Evolutionary conservation across 441 rosid species (phyloP), one percentile per base, ranked within the genome.

Genomic region (Raphanus hybrid): DNA sequence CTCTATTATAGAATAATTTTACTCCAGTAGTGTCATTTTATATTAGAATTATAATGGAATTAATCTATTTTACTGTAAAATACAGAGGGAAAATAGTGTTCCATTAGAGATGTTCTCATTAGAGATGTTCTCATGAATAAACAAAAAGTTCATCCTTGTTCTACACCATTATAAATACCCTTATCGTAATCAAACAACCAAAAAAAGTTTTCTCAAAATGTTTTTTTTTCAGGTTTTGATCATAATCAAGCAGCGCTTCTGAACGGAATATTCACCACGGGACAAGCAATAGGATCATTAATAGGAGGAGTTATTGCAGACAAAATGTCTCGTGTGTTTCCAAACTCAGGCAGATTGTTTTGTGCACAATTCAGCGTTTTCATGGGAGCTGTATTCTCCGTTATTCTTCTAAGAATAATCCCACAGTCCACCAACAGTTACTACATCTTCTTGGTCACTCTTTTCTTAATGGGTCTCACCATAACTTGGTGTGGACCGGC

Each of bases 311-410:
- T 93, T 50, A 77, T 86, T 62, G 98, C 96, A 8, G 98, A 93
- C 78, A 79, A 86, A 55, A 60, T 91, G 70, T 86, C 94, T 12
- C 83, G 4, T 3, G 1, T 41, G 2, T 93, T 84, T 74, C 97
- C 97, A 2, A 78, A 90, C 63, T 85, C 94, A 1, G 97, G 93
- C 2, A 90, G 97, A n/a, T 74, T 91, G 20, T 82, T 89, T 79
- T 91, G 98, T 18, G 98, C 98, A 0, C 98, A 93, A 74, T 90
- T 93, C 86, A 93, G 96, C 14, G 91, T 93, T 59, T 75, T 87
- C 69, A 88, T 90, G 94, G 98, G 97, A 62, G 87, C 92, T 61
- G 90, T 96, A 23, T 93, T 85, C 86, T 90, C 97, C 7, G 77
- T 78, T 86, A 77, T 88, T 73, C 92, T 93, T 16, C 90, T 93